Base-by-base conservation (phyloP, 352 stramenopile species). In the Proteromonas lacertae region DNA sequence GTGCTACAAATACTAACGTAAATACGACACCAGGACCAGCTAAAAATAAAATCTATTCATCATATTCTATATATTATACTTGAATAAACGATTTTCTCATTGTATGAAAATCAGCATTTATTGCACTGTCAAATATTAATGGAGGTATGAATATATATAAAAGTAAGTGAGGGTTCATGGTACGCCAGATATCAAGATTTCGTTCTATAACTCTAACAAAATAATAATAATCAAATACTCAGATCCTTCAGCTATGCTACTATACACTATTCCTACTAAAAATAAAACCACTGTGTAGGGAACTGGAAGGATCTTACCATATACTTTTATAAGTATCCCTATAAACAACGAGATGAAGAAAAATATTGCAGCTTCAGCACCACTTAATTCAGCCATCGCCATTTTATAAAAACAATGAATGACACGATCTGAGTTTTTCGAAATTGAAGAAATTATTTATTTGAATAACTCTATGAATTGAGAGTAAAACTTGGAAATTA, bases 61-160 rank as follows among this genome's bases (percentile, higher is more conserved):
- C 2, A 20, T 12, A 37, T 12, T 16, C n/a, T 4, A 19, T 37
- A 19, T 42, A 46, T 13, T 53, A 13, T 13, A 57, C 45, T 39
- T 48, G 23, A 23, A 10, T 30, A 10, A 52, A 16, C 9, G 3
- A 4, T 6, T n/a, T 10, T 25, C 14, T 34, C 2, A 34, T 20
- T 10, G 26, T 4, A 8, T 34, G 17, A 2, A 32, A 36, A 13
- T 51, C 52, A 2, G 49, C 2, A 25, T 39, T 20, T 25, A 50
- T 46, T 10, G 48, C 45, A 14, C 62, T 45, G 28, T 52, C 53
- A 36, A 71, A 69, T 32, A 69, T 60, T 10, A 69, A 46, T 18
- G 55, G 44, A 10, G 60, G 60, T 12, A 69, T 35, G 38, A 69
- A 71, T 0, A 62, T 40, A 17, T 56, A 53, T n/a, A 71, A 34